Percentiles rank a stretch among this genome's conserved stretches.
Evolutionary conservation across 441 rosid genomes (phyloP).

Genomic region (Brassica balearica): DNA sequence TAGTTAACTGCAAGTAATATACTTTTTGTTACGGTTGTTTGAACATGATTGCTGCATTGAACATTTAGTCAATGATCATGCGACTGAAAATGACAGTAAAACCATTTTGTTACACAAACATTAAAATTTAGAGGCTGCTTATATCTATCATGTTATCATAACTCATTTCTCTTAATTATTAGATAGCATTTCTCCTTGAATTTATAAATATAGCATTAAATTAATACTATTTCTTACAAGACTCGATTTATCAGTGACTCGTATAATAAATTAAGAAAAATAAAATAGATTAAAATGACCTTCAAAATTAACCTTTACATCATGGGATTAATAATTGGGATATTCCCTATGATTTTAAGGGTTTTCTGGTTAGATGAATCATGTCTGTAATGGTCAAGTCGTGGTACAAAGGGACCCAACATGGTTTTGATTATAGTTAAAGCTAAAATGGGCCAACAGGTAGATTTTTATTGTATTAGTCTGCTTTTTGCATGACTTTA

Average conservation of each 20-base stretch:
- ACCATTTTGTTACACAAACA: background rate
- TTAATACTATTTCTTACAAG: background rate
- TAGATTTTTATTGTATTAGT: constrained; percentile 16
- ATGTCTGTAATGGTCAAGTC: constrained; percentile 32
- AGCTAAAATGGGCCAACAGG: constrained; percentile 43
- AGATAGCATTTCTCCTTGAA: background rate
- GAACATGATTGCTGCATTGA: background rate
- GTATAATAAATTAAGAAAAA: background rate
- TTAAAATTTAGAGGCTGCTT: background rate
- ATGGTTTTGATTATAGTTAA: constrained; percentile 41
- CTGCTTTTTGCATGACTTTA: constrained; percentile 29
- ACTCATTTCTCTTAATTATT: background rate
- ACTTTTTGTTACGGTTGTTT: background rate
- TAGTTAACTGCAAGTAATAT: too few relatives aligned
- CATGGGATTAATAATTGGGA: background rate
- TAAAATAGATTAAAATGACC: background rate
- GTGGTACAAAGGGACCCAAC: constrained; percentile 41
- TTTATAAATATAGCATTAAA: background rate
- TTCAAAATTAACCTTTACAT: background rate
- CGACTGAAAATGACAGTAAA: background rate
- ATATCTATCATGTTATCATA: background rate
- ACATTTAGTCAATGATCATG: background rate
- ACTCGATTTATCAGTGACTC: background rate
- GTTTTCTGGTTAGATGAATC: too few relatives aligned
- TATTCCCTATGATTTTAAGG: background rate